Evolutionary conservation across 2,329 filamentous ascomycete species (phyloP), one percentile per base, ranked within the genome.

Genomic region (Botryosphaeria dothidea): DNA sequence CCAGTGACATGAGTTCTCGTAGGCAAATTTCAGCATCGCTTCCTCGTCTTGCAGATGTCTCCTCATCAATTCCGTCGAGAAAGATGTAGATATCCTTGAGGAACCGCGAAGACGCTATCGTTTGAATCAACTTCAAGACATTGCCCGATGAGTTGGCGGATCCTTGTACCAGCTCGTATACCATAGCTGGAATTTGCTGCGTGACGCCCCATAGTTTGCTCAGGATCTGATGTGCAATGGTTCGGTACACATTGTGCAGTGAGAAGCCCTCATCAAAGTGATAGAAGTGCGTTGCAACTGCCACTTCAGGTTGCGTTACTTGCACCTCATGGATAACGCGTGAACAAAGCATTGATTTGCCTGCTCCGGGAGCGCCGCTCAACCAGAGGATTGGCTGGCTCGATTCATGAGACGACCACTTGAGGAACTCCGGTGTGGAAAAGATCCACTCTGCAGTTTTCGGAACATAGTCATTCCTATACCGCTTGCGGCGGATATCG

Each of bases 341-440:
- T 13, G 56, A 60, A 29, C 64, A 65, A 21, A 62, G 34, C 23
- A 65, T 56, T 7, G 64, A 56, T 41, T 65, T 65, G 3, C 64
- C 64, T 5, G 54, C 57, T 1, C 64, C 64, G 4, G 46, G 56
- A 9, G 25, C 34, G 8, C 41, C 64, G 9, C 27, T 62, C 7
- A 65, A 57, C 64, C 64, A 65, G 21, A 65, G 4, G 11, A 48
- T 52, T 5, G 54, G 57, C 25, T 25, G 48, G 19, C n/a, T 38
- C 9, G 56, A 9, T 2, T 19, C 11, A 15, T 43, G n/a, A 3
- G 23, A 13, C 2, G 27, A 52, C 64, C 64, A 65, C 9, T 43
- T 27, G 15, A 56, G 23, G 45, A 62, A 65, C 17, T 48, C 49
- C 3, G 36, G 43, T 27, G 29, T 41, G n/a, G 29, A 19, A 4